These are phyloP conservation scores for Suillus alpinus DNA, from an alignment of 768 basidiomycete species.

Conservation along the genomic window DNA sequence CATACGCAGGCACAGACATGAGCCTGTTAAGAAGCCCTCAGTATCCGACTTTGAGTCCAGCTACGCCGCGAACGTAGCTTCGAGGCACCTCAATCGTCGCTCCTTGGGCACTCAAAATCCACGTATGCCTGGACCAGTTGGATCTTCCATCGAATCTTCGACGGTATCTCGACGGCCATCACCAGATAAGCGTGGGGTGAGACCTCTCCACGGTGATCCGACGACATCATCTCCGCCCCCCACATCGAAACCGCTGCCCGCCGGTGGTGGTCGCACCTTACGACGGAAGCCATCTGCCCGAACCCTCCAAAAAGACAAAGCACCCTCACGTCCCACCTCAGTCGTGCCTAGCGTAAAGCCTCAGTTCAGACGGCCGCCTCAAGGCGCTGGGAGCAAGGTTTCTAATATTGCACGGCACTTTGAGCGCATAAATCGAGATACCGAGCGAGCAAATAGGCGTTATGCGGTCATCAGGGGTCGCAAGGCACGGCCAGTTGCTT, in stretches of 20 bases:
- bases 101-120: conserved; percentile 31
- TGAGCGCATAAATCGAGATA: conserved; percentile 77
- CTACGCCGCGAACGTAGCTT: conserved; percentile 90
- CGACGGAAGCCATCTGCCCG: conserved; percentile 37
- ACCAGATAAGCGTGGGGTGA: conserved; percentile 62
- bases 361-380: conserved; percentile 51
- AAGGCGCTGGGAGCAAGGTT: conserved; percentile 64
- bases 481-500: conserved; percentile 86
- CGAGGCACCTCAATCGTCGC: conserved; percentile 60
- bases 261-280: conserved; percentile 30
- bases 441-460: conserved; percentile 69
- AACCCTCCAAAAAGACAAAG: conserved; percentile 34
- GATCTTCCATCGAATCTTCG: conserved; percentile 50
- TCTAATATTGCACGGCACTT: conserved; percentile 89
- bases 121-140: conserved; percentile 53
- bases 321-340: conserved; percentile 41
- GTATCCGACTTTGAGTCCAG: conserved; percentile 88
- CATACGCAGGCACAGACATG: conserved; percentile 46
- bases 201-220: conserved; percentile 34
- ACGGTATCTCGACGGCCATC: conserved; percentile 64
- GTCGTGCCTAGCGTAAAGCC: conserved; percentile 37
- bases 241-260: conserved; percentile 24
- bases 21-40: conserved; percentile 52
- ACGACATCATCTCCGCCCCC: conserved; percentile 18
- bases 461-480: conserved; percentile 86